Base-by-base conservation (phyloP, 2,329 filamentous ascomycete species). In the Fusarium nanum region DNA sequence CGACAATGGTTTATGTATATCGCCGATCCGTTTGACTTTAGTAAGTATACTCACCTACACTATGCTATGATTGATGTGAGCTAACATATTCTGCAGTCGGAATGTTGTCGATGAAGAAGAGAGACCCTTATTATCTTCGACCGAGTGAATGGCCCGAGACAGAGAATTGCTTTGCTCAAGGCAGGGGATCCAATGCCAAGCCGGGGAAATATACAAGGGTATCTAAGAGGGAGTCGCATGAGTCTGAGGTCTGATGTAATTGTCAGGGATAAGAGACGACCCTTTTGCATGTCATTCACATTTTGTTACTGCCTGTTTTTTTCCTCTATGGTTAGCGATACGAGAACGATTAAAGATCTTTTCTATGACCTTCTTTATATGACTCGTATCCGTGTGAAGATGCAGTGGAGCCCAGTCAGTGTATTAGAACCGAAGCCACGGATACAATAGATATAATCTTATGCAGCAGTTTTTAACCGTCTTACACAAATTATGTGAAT, bases 41-140 rank as follows among this genome's bases (percentile, higher is more conserved):
- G 49, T 52, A 52, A 52, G 49, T 41, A 20, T 14, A 20, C 20
- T 25, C 22, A 8, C 10, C 20, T 7, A 11, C 10, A 37, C 5
- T 27, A n/a, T 27, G n/a, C 5, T 27, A 9, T 27, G 25, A 34
- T 27, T 4, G 22, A 37, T 9, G 12, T 25, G 5, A 14, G 49
- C 49, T 53, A 18, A 53, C 23, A 22, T 42, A 14, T 18, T 5
- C 23, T 50, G 16, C n/a, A 53, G 49, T 72, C 3, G 73, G 73
- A 3, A 75, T 75, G 73, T 11, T 73, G 7, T 61, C 72, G 8
- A 71, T 71, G 66, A 30, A 72, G 48, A 75, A 75, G 55, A 59
- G 73, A 55, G 70, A 75, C 16, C 12, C 61, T 12, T 75, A 63
- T 50, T 75, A 75, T 40, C 61, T 75, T 25, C 54, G 61, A 16